Base-by-base conservation (phyloP, 2,329 filamentous ascomycete genomes). In the Samsoniella hepiali region DNA sequence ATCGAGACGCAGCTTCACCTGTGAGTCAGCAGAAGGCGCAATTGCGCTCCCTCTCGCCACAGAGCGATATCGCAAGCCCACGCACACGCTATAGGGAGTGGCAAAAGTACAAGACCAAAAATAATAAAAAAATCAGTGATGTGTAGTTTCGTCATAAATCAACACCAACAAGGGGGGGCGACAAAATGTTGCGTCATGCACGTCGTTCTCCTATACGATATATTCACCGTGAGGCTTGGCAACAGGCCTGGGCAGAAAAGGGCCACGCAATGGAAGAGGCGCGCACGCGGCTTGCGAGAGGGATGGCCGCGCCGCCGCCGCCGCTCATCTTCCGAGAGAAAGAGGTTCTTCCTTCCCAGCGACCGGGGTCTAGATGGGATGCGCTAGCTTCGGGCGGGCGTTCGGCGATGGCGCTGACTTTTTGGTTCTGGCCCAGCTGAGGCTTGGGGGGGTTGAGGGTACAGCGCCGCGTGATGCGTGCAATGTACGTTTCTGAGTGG, bases 401-500 rank as follows among this genome's bases (percentile, higher is more conserved):
- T 17, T 22, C 22, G 22, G 22, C 22, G 22, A 22, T 22, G 22
- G 22, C 22, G 22, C 22, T 22, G 22, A 22, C 22, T 22, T 22
- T 22, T 22, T n/a, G 50, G 50, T 53, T 53, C 50, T 53, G 36
- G 50, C 31, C 50, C 50, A 53, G 50, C 50, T 53, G 50, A 53
- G 50, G 50, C 50, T 53, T 11, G 29, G 15, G 17, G 44, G 13
- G 27, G 27, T 31, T 6, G 22, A 29, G 47, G 4, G 22, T 22
- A 22, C 22, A 15, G 47, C 10, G 22, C 13, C 27, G 17, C 13
- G 47, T 29, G 47, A 17, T 22, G 5, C 44, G 22, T 22, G 22
- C 22, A 22, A 22, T 22, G 22, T 22, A 22, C 22, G 22, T 22
- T 22, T 22, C 22, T 22, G 22, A 22, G 22, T 22, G 22, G 22